phyloP scores from a whole-genome alignment of 1,284 basidiomycete genomes.

The Ganoderma resinaceum region DNA sequence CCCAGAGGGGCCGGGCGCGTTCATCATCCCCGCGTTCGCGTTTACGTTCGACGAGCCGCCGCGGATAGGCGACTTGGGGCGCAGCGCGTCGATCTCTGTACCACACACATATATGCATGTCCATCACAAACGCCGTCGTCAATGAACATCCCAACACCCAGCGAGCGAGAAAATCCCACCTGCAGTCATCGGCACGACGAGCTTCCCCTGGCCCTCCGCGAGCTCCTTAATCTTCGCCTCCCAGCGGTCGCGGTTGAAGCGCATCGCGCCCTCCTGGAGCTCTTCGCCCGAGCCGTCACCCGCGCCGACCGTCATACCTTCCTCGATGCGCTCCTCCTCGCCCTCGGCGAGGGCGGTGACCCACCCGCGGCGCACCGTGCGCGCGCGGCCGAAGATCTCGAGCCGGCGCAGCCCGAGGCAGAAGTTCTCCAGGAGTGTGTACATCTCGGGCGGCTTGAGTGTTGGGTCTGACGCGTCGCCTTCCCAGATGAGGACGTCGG shows the following conservation, averaged over 20 bases:
- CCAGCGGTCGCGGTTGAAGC: conserved; percentile 66
- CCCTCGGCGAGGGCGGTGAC: conserved; percentile 83
- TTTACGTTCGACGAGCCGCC: conserved; percentile 41
- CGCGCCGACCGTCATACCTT: conserved; percentile 47
- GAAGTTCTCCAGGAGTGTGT: conserved; percentile 96
- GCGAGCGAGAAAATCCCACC: conserved; percentile 33
- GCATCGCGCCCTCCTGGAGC: conserved; percentile 43
- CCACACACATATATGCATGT: not conserved
- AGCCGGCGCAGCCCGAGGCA: conserved; percentile 93
- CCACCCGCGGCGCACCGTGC: conserved; percentile 88
- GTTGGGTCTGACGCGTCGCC: conserved; percentile 82
- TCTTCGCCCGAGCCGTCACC: conserved; percentile 46
- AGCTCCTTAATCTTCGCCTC: conserved; percentile 64
- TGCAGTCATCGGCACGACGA: conserved; percentile 72
- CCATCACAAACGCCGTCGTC: not conserved
- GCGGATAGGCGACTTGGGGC: conserved; percentile 86
- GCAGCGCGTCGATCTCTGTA: conserved; percentile 81
- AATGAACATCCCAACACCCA: not conserved
- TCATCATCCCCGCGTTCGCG: conserved; percentile 25
- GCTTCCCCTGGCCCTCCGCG: conserved; percentile 51
- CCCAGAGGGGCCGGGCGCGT: conserved; percentile 22
- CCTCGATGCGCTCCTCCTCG: conserved; percentile 58
- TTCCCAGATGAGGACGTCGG: conserved; percentile 97
- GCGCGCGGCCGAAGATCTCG: conserved; percentile 86
- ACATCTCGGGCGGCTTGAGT: conserved; percentile 93